A percentile compares a stretch with the other conserved stretches of the same genome.
Evolutionary conservation across 73 alveolate species (phyloP).

Genomic region (Symbiodinium pilosum): DNA sequence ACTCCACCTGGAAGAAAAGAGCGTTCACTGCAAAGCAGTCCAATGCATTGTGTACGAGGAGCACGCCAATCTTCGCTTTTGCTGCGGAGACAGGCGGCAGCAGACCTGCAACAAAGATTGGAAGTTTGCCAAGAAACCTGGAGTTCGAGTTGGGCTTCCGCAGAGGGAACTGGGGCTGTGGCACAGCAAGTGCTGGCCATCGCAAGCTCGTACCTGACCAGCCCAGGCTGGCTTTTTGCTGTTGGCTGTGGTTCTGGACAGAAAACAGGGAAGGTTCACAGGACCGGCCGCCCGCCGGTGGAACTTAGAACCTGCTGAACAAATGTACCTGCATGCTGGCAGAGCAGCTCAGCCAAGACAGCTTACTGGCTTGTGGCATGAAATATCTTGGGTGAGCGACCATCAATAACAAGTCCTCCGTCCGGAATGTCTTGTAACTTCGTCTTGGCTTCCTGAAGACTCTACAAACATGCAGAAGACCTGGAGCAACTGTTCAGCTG

Average conservation of each 20-base stretch:
- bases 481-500: background rate
- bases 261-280: background rate
- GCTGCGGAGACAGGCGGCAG: constrained; percentile 94
- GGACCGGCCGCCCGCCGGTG: constrained; percentile 54
- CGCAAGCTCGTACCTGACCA: constrained; percentile 68
- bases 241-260: background rate
- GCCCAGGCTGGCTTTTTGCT: background rate
- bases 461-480: background rate
- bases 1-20: constrained; percentile 35
- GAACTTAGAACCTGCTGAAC: constrained; percentile 90
- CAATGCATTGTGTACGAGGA: background rate
- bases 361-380: background rate
- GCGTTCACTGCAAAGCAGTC: background rate
- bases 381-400: background rate
- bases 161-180: background rate
- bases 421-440: constrained; percentile 28
- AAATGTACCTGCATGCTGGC: constrained; percentile 31
- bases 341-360: no score
- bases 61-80: constrained; percentile 80
- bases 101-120: constrained; percentile 16
- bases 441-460: constrained; percentile 63
- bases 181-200: constrained; percentile 84
- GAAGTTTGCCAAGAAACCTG: background rate
- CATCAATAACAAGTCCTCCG: constrained; percentile 89
- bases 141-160: background rate